phyloP scores from a whole-genome alignment of 768 basidiomycete species.

The Gyrodon lividus region DNA sequence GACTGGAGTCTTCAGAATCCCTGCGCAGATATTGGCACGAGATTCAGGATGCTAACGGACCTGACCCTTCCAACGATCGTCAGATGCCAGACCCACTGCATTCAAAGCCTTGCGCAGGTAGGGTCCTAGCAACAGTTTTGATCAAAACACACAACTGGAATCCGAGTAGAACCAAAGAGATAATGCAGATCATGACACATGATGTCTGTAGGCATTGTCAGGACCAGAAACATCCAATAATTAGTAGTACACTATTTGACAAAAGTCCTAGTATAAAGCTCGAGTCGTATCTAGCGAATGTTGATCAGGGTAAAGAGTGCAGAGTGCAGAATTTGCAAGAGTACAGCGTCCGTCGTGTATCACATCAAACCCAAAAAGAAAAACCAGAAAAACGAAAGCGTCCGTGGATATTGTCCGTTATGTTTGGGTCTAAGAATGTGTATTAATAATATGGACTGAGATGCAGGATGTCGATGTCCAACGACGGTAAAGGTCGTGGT shows the following conservation, averaged over 20 bases:
- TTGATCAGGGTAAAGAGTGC: neutral
- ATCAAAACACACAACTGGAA: too few relatives aligned
- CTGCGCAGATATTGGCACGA: too few relatives aligned
- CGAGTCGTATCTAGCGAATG: neutral
- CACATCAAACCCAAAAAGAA: neutral
- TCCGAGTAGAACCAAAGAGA: too few relatives aligned
- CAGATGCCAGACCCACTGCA: too few relatives aligned
- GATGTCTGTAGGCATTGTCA: too few relatives aligned
- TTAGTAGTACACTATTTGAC: slow-evolving; percentile 1
- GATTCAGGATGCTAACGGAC: too few relatives aligned
- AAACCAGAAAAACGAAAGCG: neutral
- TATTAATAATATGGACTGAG: neutral
- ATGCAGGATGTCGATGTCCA: too few relatives aligned
- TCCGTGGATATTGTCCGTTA: neutral
- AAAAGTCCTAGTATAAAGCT: slow-evolving; percentile 1
- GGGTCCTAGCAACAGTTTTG: too few relatives aligned
- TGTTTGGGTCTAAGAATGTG: neutral
- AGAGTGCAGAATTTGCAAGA: neutral
- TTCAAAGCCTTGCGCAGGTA: too few relatives aligned
- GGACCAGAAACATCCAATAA: neutral
- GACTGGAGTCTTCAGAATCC: too few relatives aligned
- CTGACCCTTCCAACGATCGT: too few relatives aligned
- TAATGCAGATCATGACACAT: too few relatives aligned
- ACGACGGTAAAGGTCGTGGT: neutral
- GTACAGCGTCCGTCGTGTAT: neutral